Conservation (phyloP, 2,329 filamentous ascomycete genomes). For the Arthrobotrys entomopaga region DNA sequence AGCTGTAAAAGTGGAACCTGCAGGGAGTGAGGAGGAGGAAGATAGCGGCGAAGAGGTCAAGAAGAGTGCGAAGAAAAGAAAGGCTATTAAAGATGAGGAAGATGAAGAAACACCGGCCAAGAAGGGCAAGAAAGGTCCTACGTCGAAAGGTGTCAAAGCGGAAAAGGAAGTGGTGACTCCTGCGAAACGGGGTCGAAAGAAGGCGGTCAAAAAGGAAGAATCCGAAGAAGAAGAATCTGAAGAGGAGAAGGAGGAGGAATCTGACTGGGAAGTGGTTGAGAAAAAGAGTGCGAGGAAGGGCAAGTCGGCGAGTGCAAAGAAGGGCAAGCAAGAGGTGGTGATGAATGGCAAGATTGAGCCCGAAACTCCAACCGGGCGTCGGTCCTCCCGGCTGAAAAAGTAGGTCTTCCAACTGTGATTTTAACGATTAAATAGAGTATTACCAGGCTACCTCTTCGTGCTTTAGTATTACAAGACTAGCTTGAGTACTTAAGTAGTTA, state of each 20-base stretch:
- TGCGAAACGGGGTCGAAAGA: slow-evolving; percentile 33
- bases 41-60: slow-evolving; percentile 29
- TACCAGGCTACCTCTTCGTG: no score
- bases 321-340: slow-evolving; percentile 29
- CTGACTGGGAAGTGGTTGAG: slow-evolving; percentile 9
- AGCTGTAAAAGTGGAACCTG: slow-evolving; percentile 63
- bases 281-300: slow-evolving; percentile 29
- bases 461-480: no score
- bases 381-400: slow-evolving; percentile 35
- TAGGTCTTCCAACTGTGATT: slow-evolving; percentile 22
- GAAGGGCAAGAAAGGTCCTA: slow-evolving; percentile 53
- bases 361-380: slow-evolving; percentile 31
- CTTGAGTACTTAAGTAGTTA: no score
- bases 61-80: slow-evolving; percentile 56
- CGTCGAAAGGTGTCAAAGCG: slow-evolving; percentile 44
- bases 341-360: slow-evolving; percentile 29
- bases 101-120: slow-evolving; percentile 57
- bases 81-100: slow-evolving; percentile 60
- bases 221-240: slow-evolving; percentile 3
- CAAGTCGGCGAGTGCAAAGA: not conserved
- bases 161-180: slow-evolving; percentile 58
- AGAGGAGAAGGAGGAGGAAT: slow-evolving; percentile 4
- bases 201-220: slow-evolving; percentile 34
- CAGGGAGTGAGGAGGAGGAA: slow-evolving; percentile 56
- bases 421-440: not conserved